Conservation (phyloP, 805 yeast species). For the Pichia gijzeniarum region DNA sequence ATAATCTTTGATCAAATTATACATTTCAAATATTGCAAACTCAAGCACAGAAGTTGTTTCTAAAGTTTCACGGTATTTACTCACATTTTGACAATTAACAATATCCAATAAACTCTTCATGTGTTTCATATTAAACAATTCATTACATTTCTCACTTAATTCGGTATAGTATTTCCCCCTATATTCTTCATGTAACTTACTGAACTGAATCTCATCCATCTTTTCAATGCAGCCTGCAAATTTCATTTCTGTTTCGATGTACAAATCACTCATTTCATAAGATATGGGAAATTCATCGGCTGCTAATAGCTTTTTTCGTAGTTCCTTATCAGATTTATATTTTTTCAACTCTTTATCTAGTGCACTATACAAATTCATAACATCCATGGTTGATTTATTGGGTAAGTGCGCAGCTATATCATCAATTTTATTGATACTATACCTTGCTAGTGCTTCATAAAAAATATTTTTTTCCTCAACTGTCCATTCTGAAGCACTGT, state of each 20-base stretch:
- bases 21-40: slow-evolving; percentile 1
- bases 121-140: not conserved
- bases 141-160: not conserved
- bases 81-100: not conserved
- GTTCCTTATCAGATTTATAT: slow-evolving; percentile 21
- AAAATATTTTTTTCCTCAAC: slow-evolving; percentile 44
- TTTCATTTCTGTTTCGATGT: slow-evolving; percentile 38
- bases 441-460: slow-evolving; percentile 42
- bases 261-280: slow-evolving; percentile 42
- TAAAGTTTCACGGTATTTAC: not conserved
- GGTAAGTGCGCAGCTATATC: slow-evolving; percentile 34
- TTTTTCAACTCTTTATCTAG: slow-evolving; percentile 28
- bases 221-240: slow-evolving; percentile 14
- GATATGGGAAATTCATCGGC: slow-evolving; percentile 47
- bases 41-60: not conserved
- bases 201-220: slow-evolving; percentile 2
- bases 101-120: not conserved
- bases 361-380: slow-evolving; percentile 38
- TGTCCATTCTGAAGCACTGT: slow-evolving; percentile 40
- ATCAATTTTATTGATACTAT: slow-evolving; percentile 43
- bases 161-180: not conserved
- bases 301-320: slow-evolving; percentile 22
- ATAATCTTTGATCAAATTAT: not conserved
- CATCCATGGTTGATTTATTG: slow-evolving; percentile 38
- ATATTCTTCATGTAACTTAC: not conserved